These are phyloP conservation scores for Globisporangium abappressorium DNA, from an alignment of 352 stramenopile species.

Conservation along the genomic window DNA sequence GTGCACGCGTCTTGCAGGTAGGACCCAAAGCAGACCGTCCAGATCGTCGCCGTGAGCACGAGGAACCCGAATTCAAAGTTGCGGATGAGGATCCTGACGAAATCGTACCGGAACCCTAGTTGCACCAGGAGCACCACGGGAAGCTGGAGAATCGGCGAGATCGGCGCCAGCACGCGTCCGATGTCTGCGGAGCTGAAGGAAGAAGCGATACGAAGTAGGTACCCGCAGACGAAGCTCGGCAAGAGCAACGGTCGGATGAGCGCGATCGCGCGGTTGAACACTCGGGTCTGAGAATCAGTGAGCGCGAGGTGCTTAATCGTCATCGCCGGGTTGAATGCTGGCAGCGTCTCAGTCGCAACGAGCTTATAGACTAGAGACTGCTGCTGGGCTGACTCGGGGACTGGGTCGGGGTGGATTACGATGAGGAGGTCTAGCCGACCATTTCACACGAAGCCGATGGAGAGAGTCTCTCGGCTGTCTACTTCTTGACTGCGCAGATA, in stretches of 20 bases:
- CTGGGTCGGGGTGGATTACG: constrained; percentile 5
- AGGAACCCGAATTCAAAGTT: constrained; percentile 17
- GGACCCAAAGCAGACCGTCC: constrained; percentile 3
- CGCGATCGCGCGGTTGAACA: constrained; percentile 3
- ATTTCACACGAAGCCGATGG: too few relatives aligned
- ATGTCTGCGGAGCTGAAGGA: constrained; percentile 3
- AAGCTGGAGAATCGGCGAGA: constrained; percentile 10
- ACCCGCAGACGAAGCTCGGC: constrained; percentile 1
- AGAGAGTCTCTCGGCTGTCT: too few relatives aligned
- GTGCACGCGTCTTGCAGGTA: constrained; percentile 6
- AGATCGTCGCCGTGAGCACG: constrained; percentile 5
- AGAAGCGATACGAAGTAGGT: not conserved
- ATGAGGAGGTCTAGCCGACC: not conserved
- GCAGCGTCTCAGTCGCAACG: constrained; percentile 7
- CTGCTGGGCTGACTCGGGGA: not conserved
- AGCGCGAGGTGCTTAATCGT: constrained; percentile 12
- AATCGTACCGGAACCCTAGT: constrained; percentile 11
- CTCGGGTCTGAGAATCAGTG: not conserved
- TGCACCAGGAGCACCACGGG: constrained; percentile 6
- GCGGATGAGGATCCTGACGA: constrained; percentile 9
- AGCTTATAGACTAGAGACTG: constrained; percentile 9
- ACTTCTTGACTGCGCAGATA: too few relatives aligned
- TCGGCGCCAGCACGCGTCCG: constrained; percentile 8
- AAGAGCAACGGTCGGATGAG: not conserved
- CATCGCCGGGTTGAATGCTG: constrained; percentile 10